Evolutionary conservation across 2,329 filamentous ascomycete genomes (phyloP), one percentile per base, ranked within the genome.

Genomic region (Trichoderma cornu-damae): DNA sequence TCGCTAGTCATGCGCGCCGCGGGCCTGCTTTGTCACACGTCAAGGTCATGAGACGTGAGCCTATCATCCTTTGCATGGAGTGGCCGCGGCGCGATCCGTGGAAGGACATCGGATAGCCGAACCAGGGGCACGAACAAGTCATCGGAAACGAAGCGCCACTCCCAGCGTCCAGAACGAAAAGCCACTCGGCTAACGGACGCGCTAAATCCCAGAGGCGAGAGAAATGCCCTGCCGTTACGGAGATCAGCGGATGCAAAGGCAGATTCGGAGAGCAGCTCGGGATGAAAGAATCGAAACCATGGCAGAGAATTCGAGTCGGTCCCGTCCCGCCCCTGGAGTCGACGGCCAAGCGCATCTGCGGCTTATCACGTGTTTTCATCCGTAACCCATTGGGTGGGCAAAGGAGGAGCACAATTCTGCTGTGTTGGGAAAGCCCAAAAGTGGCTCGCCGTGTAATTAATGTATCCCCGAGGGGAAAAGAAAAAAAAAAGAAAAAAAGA

Each of bases 331-430:
- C n/a, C n/a, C 24, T 42, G 30, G 22, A 34, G 16, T 28, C 20
- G 35, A 46, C 50, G 50, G 57, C 34, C 43, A 44, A 16, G 26
- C 46, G 57, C 57, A 59, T 59, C 38, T 34, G 20, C 16, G 22
- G 26, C 28, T 43, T n/a, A 28, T 59, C 57, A 59, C 51, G 57
- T 59, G 57, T 16, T 28, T 48, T 34, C 35, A 11, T 28, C 24
- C 40, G 34, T 40, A 47, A 28, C 38, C 20, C 11, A 49, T 20
- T 28, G 40, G n/a, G n/a, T n/a, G n/a, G n/a, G 18, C n/a, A 35
- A 22, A 58, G 34, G 34, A 52, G 26, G 14, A 56, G 40, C 28
- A 42, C 44, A 35, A 38, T 24, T 28, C 35, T 7, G 11, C 18
- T 30, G 8, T 20, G 24, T 20, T 38, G 18, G 6, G 11, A 30